Base-by-base conservation (phyloP, 352 stramenopile species). In the Globisporangium radiosum region DNA sequence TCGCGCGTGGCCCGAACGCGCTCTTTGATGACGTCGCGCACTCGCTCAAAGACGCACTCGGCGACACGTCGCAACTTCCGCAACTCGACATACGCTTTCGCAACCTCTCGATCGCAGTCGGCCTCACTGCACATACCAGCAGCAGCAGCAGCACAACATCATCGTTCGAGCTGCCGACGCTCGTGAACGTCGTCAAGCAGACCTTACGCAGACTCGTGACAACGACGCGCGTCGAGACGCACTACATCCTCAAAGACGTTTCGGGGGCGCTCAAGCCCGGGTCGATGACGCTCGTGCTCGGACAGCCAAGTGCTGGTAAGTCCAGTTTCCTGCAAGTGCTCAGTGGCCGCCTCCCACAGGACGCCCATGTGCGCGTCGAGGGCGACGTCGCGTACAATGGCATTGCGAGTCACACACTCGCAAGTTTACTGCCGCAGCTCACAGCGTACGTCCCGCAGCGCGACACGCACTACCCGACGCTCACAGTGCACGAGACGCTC, bases 401-500 rank as follows among this genome's bases (percentile, higher is more conserved):
- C 7, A 38, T 17, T n/a, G 50, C 65, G 33, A 63, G 42, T 8
- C 65, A 65, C 57, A 66, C 25, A 66, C 49, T 56, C 56, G 5
- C 40, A 51, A 42, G n/a, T 8, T 7, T 54, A 52, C 39, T 62
- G 36, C 59, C 15, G 63, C 56, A 47, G 43, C n/a, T 47, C 43
- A 11, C n/a, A 11, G 43, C 43, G 43, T 47, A 47, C 51, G 51
- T 68, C 2, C 38, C 56, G 14, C 64, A 71, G 54, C 62, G 69
- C 25, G 88, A 97, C 66, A 47, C 63, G 11, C 88, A 97, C 73
- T 68, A 74, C 42, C 72, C 88, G 8, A 58, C 73, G 9, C 66
- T 97, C 15, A 97, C 88, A 8, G 90, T 97, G 0, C 60, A 81
- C 45, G 76, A 87, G 59, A 87, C 76, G 25, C 63, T 85, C 0